Evolutionary conservation across 176 grass and related monocot species (phyloP).

Genomic region (Paspalum vaginatum): DNA sequence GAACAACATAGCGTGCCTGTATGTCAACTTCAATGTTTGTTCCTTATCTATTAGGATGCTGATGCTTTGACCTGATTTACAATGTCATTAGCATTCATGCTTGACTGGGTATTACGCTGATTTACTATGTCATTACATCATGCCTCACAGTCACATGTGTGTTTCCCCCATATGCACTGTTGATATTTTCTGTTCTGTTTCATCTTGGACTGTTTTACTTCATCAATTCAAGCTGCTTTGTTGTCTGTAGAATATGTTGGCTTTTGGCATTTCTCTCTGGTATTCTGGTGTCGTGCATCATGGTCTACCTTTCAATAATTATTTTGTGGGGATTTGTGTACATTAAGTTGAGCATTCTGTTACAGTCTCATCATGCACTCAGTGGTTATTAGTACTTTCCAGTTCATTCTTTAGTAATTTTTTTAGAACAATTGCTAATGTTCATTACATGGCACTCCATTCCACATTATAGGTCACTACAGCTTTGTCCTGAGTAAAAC

Average conservation of each 20-base stretch:
- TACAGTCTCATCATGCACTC: background rate
- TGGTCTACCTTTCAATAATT: background rate
- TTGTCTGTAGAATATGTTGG: constrained; percentile 1
- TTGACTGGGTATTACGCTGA: constrained; percentile 26
- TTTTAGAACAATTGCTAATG: background rate
- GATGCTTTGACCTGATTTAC: constrained; percentile 33
- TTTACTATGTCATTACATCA: background rate
- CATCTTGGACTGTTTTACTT: background rate
- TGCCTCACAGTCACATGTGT: background rate
- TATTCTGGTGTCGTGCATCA: background rate
- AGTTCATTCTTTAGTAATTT: background rate
- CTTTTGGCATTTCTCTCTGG: background rate
- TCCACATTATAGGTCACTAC: too few relatives aligned
- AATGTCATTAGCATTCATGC: background rate
- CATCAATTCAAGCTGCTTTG: background rate
- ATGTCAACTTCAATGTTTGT: constrained; percentile 34
- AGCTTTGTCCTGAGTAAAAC: too few relatives aligned
- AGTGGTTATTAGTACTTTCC: background rate
- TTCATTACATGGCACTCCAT: too few relatives aligned
- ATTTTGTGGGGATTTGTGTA: constrained; percentile 9
- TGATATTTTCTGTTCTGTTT: background rate
- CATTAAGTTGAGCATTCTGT: background rate
- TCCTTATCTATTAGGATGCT: constrained; percentile 16
- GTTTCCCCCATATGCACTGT: background rate
- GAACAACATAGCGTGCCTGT: constrained; percentile 97